phyloP scores from a whole-genome alignment of 2,329 filamentous ascomycete genomes.

The Colletotrichum somersetense region DNA sequence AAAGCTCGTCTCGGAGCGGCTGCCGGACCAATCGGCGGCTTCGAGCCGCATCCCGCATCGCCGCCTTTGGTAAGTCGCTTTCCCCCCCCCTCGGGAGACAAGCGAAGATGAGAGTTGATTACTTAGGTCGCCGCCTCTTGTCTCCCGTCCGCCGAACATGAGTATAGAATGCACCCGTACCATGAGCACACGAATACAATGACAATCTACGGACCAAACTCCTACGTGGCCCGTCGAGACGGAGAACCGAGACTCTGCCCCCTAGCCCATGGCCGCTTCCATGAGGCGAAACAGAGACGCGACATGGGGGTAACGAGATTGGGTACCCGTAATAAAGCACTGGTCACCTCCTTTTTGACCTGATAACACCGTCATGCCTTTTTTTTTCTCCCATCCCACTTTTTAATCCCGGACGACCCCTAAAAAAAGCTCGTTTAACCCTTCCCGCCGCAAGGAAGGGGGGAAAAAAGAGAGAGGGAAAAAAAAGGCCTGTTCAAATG shows the following conservation, averaged over 20 bases:
- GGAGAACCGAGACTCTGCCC: neutral
- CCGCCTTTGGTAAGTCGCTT: neutral
- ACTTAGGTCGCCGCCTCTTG: too few species aligned
- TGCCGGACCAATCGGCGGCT: neutral
- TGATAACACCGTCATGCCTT: neutral
- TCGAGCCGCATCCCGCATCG: neutral
- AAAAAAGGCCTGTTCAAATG: conserved; percentile 1
- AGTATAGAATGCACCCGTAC: too few species aligned
- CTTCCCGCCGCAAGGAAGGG: neutral
- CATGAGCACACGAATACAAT: too few species aligned
- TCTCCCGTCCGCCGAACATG: too few species aligned
- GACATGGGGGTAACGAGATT: conserved; percentile 22
- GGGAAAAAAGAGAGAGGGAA: neutral
- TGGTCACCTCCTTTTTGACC: conserved; percentile 14
- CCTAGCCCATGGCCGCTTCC: conserved; percentile 8
- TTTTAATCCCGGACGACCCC: conserved; percentile 15
- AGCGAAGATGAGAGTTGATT: too few species aligned
- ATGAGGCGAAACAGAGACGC: conserved; percentile 18
- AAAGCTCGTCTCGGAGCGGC: neutral
- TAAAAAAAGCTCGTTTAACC: conserved; percentile 3
- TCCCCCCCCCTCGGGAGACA: too few species aligned
- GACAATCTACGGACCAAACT: neutral
- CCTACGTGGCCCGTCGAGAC: neutral
- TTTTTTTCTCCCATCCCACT: neutral
- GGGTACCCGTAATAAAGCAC: conserved; percentile 21